Percentiles rank a stretch among this genome's conserved stretches.
These are phyloP conservation scores for Ammopiptanthus mongolicus DNA, from an alignment of 306 rosid genomes.

Conservation along the genomic window DNA sequence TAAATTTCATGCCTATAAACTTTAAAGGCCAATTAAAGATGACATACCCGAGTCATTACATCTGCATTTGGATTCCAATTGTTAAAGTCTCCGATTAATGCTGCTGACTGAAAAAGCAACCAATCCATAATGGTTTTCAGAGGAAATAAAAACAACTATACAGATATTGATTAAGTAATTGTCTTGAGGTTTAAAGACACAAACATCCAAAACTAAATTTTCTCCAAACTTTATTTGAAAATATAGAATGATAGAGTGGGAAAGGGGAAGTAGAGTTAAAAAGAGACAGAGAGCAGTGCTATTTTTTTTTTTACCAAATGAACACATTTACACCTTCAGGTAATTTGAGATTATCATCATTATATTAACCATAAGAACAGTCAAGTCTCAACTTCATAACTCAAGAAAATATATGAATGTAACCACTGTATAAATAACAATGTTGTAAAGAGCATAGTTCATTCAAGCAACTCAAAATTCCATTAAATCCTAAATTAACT, in stretches of 20 bases:
- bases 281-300: not conserved
- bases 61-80: slow-evolving; percentile 91
- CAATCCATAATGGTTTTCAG: slow-evolving; percentile 8
- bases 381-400: too few relatives aligned
- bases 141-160: slow-evolving; percentile 7
- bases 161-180: not conserved
- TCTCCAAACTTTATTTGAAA: not conserved
- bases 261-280: not conserved
- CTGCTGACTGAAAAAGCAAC: slow-evolving; percentile 70
- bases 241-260: not conserved
- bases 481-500: too few relatives aligned
- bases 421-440: too few relatives aligned
- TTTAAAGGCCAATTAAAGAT: slow-evolving; percentile 14
- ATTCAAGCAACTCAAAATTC: too few relatives aligned
- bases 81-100: slow-evolving; percentile 94
- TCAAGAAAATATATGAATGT: too few relatives aligned
- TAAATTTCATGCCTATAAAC: not conserved
- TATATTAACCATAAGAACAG: too few relatives aligned
- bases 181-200: slow-evolving; percentile 6
- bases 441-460: too few relatives aligned
- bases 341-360: too few relatives aligned
- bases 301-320: too few relatives aligned
- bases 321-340: too few relatives aligned
- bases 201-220: slow-evolving; percentile 24
- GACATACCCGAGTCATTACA: slow-evolving; percentile 75